Base-by-base conservation (phyloP, 2,329 filamentous ascomycete genomes). In the Ramichloridium luteum region DNA sequence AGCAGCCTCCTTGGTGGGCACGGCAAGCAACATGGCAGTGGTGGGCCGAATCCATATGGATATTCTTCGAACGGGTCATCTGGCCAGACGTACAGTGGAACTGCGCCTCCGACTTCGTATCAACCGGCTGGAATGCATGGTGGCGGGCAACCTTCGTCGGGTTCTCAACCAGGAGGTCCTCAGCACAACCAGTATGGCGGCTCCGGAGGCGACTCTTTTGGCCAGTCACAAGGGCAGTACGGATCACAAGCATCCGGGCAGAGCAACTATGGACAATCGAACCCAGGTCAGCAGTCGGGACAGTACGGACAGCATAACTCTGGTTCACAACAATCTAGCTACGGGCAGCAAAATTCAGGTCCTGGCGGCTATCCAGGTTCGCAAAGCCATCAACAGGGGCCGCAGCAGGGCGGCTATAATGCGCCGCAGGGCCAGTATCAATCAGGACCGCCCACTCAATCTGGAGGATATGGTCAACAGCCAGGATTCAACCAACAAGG, bases 61-160 rank as follows among this genome's bases (percentile, higher is more conserved):
- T 59, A 59, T 37, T 52, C 52, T 10, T 49, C 48, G 25, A 52
- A 47, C 25, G 42, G 40, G 11, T 41, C 39, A 10, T 43, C 43
- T 17, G 40, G 43, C 11, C 51, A 53, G 14, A 51, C 52, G 28
- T 59, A 59, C 36, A 46, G 44, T 14, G 56, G 55, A 14, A 43
- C 49, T 15, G 55, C 54, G 20, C 56, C 56, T 9, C 46, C 55
- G 12, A 36, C 46, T 9, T 46, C 50, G 5, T 59, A 59, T 36
- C 50, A 55, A 30, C 41, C 48, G 15, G 31, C 42, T 14, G 41
- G 36, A n/a, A 40, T 43, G 22, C 41, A 46, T 14, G 26, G 12
- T 10, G 31, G 25, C n/a, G n/a, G n/a, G n/a, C n/a, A n/a, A n/a
- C n/a, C n/a, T n/a, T n/a, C n/a, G n/a, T n/a, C n/a, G n/a, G n/a